Evolutionary conservation across 75 land plant genomes (phyloP), one percentile per base, ranked within the genome.

Genomic region (Chamaecyparis obtusa): DNA sequence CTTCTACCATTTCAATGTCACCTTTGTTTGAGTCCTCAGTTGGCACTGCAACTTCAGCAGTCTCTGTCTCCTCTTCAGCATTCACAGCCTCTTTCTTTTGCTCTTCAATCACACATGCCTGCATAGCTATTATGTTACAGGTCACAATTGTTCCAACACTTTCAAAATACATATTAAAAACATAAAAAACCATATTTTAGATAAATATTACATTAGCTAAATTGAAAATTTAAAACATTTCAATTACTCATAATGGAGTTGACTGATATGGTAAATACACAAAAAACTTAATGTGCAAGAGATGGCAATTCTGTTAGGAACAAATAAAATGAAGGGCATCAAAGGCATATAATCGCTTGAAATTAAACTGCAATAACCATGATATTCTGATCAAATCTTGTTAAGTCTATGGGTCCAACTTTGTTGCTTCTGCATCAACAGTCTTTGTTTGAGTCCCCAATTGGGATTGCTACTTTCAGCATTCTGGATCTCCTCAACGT

Each of bases 101-200:
- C n/a, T 80, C 83, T 80, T 80, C 83, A 44, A 80, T 80, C 48
- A 80, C 83, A 44, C 30, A 80, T 44, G 46, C 83, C 83, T 80
- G 83, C 83, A 80, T 80, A 24, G 27, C 46, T 80, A 10, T 27
- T 80, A 27, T 21, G 83, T 80, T 80, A 80, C 30, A 80, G 30
- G 49, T 37, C 49, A 24, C 48, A 36, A 44, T 80, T 27, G 49
- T 39, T 39, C 21, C 21, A 77, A 39, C 80, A 39, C 39, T 39
- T 77, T 39, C 37, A 36, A 15, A 80, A 43, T 80, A 80, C 30
- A 3, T 80, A 10, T 9, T 7, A 79, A 79, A 9, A 24, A 79
- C 1, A 16, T 24, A 43, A 80, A 80, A n/a, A 17, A 80, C 19
- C 48, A 44, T n/a, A 80, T 49, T 19, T 80, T 80, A 79, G 82